Evolutionary conservation across 2,329 filamentous ascomycete species (phyloP).

Genomic region (Atkinsonella hypoxylon): DNA sequence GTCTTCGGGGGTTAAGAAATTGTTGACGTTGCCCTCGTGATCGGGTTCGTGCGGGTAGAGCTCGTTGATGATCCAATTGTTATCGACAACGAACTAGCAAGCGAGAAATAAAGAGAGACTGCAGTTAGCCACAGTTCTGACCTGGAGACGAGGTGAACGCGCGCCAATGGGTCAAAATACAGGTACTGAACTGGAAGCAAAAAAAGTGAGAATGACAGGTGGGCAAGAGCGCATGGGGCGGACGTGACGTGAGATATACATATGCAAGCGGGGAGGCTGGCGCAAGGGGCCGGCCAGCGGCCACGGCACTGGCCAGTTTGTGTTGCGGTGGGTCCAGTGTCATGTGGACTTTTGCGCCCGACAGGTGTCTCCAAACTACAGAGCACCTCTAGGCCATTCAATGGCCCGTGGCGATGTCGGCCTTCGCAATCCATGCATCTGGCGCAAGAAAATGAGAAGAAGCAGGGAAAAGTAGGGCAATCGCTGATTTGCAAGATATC

Average conservation of each 20-base stretch:
- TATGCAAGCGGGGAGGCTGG: slow-evolving; percentile 14
- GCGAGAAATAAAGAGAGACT: slow-evolving; percentile 7
- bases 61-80: slow-evolving; percentile 75
- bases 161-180: slow-evolving; percentile 5
- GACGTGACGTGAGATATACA: slow-evolving; percentile 14
- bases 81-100: slow-evolving; percentile 84
- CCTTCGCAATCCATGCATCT: not conserved
- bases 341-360: slow-evolving; percentile 5
- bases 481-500: too few relatives aligned
- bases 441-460: not conserved
- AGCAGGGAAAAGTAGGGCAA: too few relatives aligned
- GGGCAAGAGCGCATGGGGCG: slow-evolving; percentile 7
- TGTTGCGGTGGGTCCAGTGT: slow-evolving; percentile 3
- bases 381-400: not conserved
- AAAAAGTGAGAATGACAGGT: slow-evolving; percentile 10
- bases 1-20: slow-evolving; percentile 69
- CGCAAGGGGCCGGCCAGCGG: slow-evolving; percentile 2
- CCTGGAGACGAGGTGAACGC: slow-evolving; percentile 2
- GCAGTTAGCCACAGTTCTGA: slow-evolving; percentile 8
- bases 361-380: not conserved
- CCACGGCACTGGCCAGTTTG: slow-evolving; percentile 2
- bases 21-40: slow-evolving; percentile 77
- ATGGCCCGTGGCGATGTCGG: not conserved
- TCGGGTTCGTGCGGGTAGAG: slow-evolving; percentile 74
- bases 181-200: slow-evolving; percentile 3